phyloP scores from a whole-genome alignment of 2,329 filamentous ascomycete species.

The Davidsoniella australis region DNA sequence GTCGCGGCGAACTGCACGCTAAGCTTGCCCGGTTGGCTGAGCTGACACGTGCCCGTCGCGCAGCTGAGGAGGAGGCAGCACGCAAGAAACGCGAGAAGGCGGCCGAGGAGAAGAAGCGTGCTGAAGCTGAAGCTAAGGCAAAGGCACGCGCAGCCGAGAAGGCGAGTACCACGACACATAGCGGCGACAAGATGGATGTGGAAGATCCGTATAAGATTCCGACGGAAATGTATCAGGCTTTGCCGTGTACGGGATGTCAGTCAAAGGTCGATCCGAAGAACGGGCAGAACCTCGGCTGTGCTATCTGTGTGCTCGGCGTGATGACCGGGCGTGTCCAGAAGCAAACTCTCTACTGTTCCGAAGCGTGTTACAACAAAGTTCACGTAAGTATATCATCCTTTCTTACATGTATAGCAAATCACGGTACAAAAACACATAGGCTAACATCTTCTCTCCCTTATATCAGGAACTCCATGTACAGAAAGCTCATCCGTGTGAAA shows the following conservation, averaged over 20 bases:
- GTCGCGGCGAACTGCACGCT: constrained; percentile 18
- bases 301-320: constrained; percentile 27
- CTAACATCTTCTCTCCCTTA: background rate
- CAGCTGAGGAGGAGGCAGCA: constrained; percentile 20
- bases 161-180: background rate
- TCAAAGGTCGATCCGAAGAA: constrained; percentile 20
- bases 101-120: constrained; percentile 21
- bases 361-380: constrained; percentile 24
- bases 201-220: constrained; percentile 15
- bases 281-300: constrained; percentile 24
- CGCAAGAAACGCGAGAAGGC: constrained; percentile 28
- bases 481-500: constrained; percentile 12
- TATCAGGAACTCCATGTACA: constrained; percentile 7
- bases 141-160: constrained; percentile 15
- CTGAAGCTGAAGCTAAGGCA: constrained; percentile 11
- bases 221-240: constrained; percentile 22
- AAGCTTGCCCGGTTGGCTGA: constrained; percentile 27
- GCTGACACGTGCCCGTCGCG: constrained; percentile 26
- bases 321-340: constrained; percentile 21
- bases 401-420: too few species aligned
- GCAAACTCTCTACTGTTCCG: constrained; percentile 29
- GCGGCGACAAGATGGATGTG: constrained; percentile 1
- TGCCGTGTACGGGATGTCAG: constrained; percentile 24
- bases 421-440: background rate
- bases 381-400: constrained; percentile 21